These are phyloP conservation scores for Cucurbitaria berberidis DNA, from an alignment of 2,329 filamentous ascomycete genomes.

Conservation along the genomic window DNA sequence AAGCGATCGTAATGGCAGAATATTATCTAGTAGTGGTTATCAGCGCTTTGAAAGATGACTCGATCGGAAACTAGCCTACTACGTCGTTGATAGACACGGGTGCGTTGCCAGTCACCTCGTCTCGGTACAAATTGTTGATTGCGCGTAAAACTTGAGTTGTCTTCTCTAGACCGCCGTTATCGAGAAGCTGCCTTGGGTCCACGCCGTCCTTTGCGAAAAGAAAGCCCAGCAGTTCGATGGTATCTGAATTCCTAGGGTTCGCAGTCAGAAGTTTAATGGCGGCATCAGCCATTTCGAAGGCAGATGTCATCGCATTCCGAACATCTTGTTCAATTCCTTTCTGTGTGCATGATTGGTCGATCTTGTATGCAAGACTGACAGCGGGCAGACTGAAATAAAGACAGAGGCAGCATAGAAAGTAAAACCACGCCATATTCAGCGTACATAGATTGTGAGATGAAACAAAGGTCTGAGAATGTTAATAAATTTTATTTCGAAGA, in stretches of 20 bases:
- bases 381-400: background rate
- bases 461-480: too few species aligned
- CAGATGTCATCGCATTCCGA: constrained; percentile 7
- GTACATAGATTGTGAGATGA: too few species aligned
- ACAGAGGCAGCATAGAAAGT: background rate
- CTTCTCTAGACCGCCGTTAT: background rate
- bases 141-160: background rate
- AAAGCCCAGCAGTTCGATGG: constrained; percentile 1
- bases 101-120: background rate
- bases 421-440: background rate
- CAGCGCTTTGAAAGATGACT: background rate
- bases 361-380: constrained; percentile 4
- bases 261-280: constrained; percentile 1
- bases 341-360: constrained; percentile 10
- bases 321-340: constrained; percentile 10
- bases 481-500: too few species aligned
- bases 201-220: constrained; percentile 10
- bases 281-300: constrained; percentile 13
- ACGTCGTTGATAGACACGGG: background rate
- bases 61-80: background rate
- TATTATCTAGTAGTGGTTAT: constrained; percentile 3
- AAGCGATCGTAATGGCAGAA: constrained; percentile 12
- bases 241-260: background rate
- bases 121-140: background rate
- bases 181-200: background rate